Evolutionary conservation across 768 basidiomycete genomes (phyloP).

Genomic region (Boletus tylopilopsis): DNA sequence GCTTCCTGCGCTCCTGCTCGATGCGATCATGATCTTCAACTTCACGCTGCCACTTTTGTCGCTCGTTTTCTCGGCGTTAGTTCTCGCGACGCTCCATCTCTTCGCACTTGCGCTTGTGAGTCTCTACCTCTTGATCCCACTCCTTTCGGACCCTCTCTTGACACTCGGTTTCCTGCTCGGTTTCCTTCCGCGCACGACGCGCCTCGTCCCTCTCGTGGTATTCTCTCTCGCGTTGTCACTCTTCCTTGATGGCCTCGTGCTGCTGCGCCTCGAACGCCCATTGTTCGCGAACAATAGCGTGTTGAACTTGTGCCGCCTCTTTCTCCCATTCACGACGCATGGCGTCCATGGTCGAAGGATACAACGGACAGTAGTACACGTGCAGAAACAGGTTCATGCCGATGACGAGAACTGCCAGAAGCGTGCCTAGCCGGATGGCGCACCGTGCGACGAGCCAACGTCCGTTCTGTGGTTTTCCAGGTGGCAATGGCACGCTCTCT

Average conservation of each 20-base stretch:
- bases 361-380: slow-evolving; percentile 7
- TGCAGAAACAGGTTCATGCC: not conserved
- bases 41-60: slow-evolving; percentile 17
- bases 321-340: slow-evolving; percentile 12
- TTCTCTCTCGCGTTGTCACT: slow-evolving; percentile 12
- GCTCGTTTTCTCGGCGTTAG: slow-evolving; percentile 2
- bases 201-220: slow-evolving; percentile 10
- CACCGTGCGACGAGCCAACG: not conserved
- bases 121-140: slow-evolving; percentile 6
- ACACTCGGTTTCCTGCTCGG: slow-evolving; percentile 7
- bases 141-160: not conserved
- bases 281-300: not conserved
- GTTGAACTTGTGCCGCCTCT: not conserved
- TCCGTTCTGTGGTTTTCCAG: not conserved
- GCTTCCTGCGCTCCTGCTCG: slow-evolving; percentile 11
- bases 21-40: slow-evolving; percentile 15
- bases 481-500: slow-evolving; percentile 8
- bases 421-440: not conserved
- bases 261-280: slow-evolving; percentile 9
- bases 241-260: not conserved
- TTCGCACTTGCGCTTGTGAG: slow-evolving; percentile 5
- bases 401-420: not conserved
- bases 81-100: slow-evolving; percentile 13
- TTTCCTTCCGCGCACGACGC: slow-evolving; percentile 1
- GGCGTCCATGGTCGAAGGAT: slow-evolving; percentile 5